Conservation (phyloP, 345 rosid genomes). For the Melastoma malabathricum region DNA sequence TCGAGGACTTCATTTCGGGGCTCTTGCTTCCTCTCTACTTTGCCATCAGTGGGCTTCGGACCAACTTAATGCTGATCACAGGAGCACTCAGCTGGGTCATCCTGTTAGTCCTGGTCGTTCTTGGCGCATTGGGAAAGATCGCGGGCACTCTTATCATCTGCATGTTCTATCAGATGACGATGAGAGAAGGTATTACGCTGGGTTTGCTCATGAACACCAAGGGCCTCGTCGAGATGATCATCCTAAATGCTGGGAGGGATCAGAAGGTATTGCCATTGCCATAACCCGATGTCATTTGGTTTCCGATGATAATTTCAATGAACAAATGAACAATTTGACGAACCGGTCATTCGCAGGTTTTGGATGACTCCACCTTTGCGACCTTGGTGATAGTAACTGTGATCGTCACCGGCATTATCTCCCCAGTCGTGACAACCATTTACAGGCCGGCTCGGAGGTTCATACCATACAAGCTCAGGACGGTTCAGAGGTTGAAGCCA, state of each 20-base stretch:
- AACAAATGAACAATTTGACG: too few relatives aligned
- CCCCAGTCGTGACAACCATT: constrained; percentile 8
- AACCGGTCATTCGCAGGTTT: background rate
- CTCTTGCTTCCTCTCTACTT: constrained; percentile 29
- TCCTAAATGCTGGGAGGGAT: constrained; percentile 27
- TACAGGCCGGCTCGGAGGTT: constrained; percentile 24
- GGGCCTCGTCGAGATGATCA: constrained; percentile 23
- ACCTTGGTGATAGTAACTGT: constrained; percentile 1
- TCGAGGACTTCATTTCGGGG: constrained; percentile 25
- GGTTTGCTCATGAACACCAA: constrained; percentile 46
- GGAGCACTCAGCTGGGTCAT: background rate
- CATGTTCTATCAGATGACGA: constrained; percentile 6
- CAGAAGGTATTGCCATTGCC: constrained; percentile 6
- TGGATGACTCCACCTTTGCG: background rate
- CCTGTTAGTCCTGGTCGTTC: background rate
- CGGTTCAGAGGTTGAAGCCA: constrained; percentile 10
- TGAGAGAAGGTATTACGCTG: constrained; percentile 24
- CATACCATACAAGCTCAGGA: constrained; percentile 10
- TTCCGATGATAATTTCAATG: too few relatives aligned
- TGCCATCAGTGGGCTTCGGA: constrained; percentile 15
- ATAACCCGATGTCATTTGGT: background rate
- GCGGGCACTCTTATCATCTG: constrained; percentile 18
- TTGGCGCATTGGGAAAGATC: constrained; percentile 19
- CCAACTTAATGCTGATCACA: background rate
- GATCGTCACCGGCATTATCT: constrained; percentile 11